Base-by-base conservation (phyloP, 176 grass and related monocot genomes). In the Pontederia paniculata region DNA sequence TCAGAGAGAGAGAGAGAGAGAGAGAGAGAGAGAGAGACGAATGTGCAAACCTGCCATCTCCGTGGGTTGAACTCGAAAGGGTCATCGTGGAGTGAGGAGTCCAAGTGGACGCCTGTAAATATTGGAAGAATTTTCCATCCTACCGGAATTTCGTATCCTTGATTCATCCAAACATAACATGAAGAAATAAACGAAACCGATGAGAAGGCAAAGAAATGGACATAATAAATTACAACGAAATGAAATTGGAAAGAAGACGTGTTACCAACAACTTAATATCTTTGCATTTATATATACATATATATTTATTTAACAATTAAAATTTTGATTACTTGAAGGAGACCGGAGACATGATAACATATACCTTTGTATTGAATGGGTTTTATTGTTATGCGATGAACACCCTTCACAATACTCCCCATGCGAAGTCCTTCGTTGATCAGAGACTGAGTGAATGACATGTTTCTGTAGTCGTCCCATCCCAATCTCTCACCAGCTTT, bases 51-150 rank as follows among this genome's bases (percentile, higher is more conserved):
- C 67, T 69, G 43, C 67, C 67, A 69, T 57, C 67, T 69, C 53
- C 53, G 42, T 23, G 67, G 67, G 43, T 57, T 17, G 67, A 69
- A 69, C 8, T 17, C 20, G 21, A 57, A 9, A 17, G 67, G 67
- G 47, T 69, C 67, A 12, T 37, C 3, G 42, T 57, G 21, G 4
- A 69, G 21, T 15, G 53, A 23, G 31, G 42, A 21, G 17, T 69
- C 67, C 43, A 57, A 69, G 18, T 69, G 67, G 45, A 57, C 43
- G 8, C 42, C 54, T 6, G 28, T 25, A 47, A 57, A 19, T 28
- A 69, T 21, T 1, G 67, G 67, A 1, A 69, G 53, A 48, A 69
- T 44, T 25, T 69, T 69, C 67, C 67, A 69, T 1, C 67, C 67
- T 4, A 42, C 42, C n/a, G 67, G 67, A 45, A 69, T 69, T 14